A percentile compares a stretch with the other conserved stretches of the same genome.
phyloP scores from a whole-genome alignment of 2,329 filamentous ascomycete genomes.

The Hypoxylon sp. region DNA sequence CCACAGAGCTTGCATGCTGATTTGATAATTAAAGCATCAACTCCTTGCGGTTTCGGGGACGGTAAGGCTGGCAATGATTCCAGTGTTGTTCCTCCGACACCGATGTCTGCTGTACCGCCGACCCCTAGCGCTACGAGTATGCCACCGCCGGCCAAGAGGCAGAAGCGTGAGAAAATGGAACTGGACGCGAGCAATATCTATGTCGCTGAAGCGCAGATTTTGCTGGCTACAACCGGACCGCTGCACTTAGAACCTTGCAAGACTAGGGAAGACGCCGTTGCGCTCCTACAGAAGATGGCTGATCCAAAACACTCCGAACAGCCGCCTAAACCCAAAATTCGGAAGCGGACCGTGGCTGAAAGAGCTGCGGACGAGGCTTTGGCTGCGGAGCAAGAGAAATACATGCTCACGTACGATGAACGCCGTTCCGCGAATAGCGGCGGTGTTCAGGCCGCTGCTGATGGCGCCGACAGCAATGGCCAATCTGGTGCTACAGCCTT shows the following conservation, averaged over 20 bases:
- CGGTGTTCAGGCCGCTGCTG: slow-evolving; percentile 67
- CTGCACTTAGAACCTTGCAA: slow-evolving; percentile 83
- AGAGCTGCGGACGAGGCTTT: slow-evolving; percentile 94
- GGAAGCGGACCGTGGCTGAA: slow-evolving; percentile 94
- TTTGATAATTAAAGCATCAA: slow-evolving; percentile 79
- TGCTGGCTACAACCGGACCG: slow-evolving; percentile 78
- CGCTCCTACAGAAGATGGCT: slow-evolving; percentile 76
- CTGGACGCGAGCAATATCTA: slow-evolving; percentile 80
- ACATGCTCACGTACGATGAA: slow-evolving; percentile 93
- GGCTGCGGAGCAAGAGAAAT: slow-evolving; percentile 88
- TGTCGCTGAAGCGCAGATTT: slow-evolving; percentile 80
- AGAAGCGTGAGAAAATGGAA: slow-evolving; percentile 79
- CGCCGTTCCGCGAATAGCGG: slow-evolving; percentile 73
- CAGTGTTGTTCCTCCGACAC: slow-evolving; percentile 74
- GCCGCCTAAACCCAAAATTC: slow-evolving; percentile 85
- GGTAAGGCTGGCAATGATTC: slow-evolving; percentile 48
- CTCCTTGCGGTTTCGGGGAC: slow-evolving; percentile 66
- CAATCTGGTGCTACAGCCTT: slow-evolving; percentile 79
- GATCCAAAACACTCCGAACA: slow-evolving; percentile 82
- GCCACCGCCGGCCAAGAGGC: slow-evolving; percentile 72
- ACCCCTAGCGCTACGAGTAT: slow-evolving; percentile 71
- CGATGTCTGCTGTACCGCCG: slow-evolving; percentile 68
- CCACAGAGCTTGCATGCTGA: slow-evolving; percentile 80
- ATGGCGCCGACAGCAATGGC: slow-evolving; percentile 77
- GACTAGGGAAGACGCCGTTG: slow-evolving; percentile 75